A percentile compares a stretch with the other conserved stretches of the same genome.
Conservation (phyloP, 192 early-diverging fungal genomes). For the Diversispora eburnea region DNA sequence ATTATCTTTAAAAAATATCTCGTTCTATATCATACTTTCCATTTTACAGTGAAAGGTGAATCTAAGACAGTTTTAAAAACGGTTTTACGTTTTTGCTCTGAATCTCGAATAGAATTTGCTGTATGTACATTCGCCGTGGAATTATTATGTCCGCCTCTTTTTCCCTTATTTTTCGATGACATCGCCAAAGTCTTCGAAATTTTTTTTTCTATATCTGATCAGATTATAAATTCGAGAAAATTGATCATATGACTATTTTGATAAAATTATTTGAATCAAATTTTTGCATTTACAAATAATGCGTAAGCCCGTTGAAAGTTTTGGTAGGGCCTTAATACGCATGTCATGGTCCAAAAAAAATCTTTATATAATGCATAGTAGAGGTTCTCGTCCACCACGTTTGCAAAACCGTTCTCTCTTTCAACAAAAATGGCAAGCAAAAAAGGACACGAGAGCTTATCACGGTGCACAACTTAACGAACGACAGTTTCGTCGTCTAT, state of each 20-base stretch:
- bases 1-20: not conserved
- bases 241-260: not conserved
- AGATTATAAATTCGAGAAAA: not conserved
- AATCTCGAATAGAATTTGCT: not conserved
- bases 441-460: slow-evolving; percentile 88
- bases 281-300: not conserved
- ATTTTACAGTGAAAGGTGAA: slow-evolving; percentile 18
- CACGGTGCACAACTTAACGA: slow-evolving; percentile 91
- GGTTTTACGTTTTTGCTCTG: slow-evolving; percentile 13
- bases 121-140: slow-evolving; percentile 3
- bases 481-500: slow-evolving; percentile 71
- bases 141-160: not conserved
- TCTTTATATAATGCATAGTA: slow-evolving; percentile 75
- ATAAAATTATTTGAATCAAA: too few species aligned
- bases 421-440: slow-evolving; percentile 94
- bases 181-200: not conserved
- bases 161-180: not conserved
- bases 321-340: slow-evolving; percentile 55
- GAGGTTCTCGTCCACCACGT: slow-evolving; percentile 49
- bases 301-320: slow-evolving; percentile 26
- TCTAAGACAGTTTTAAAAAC: slow-evolving; percentile 27
- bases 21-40: not conserved
- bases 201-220: too few species aligned
- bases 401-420: slow-evolving; percentile 67
- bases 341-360: slow-evolving; percentile 97